Evolutionary conservation across 148 eudicot species (phyloP).

Genomic region (Euryodendron excelsum): DNA sequence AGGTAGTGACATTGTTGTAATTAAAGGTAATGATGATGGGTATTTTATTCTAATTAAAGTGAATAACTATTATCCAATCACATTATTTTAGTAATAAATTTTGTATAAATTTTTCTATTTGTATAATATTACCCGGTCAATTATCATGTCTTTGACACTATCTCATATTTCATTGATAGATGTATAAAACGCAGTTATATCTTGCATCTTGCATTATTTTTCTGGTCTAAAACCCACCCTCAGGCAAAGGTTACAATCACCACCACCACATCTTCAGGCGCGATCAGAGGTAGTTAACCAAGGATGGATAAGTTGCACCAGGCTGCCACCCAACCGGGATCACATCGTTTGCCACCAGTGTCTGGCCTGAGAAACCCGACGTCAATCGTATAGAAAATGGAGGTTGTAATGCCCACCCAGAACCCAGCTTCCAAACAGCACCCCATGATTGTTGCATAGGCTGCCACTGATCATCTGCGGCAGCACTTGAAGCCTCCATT

Average conservation of each 20-base stretch:
- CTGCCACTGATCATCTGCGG: constrained; percentile 17
- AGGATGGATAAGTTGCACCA: constrained; percentile 32
- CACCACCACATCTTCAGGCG: no score
- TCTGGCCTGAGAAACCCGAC: constrained; percentile 15
- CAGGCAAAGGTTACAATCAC: no score
- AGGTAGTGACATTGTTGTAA: no score
- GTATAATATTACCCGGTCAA: no score
- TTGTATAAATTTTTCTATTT: no score
- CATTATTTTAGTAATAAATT: no score
- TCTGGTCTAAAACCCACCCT: not conserved
- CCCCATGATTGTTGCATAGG: constrained; percentile 46
- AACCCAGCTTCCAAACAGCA: constrained; percentile 43
- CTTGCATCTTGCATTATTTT: not conserved
- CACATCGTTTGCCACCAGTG: constrained; percentile 36
- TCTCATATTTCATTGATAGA: not conserved
- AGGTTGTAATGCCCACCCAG: constrained; percentile 22
- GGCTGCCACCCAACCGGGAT: constrained; percentile 44
- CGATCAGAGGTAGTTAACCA: constrained; percentile 28
- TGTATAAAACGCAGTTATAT: not conserved
- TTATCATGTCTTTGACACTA: no score
- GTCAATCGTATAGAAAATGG: constrained; percentile 34
- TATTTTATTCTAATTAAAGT: no score
- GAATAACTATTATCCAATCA: no score
- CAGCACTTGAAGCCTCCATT: constrained; percentile 19
- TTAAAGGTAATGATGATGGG: no score